These are phyloP conservation scores for Chlamydomonas incerta DNA, from an alignment of 139 green algal species.

Conservation along the genomic window DNA sequence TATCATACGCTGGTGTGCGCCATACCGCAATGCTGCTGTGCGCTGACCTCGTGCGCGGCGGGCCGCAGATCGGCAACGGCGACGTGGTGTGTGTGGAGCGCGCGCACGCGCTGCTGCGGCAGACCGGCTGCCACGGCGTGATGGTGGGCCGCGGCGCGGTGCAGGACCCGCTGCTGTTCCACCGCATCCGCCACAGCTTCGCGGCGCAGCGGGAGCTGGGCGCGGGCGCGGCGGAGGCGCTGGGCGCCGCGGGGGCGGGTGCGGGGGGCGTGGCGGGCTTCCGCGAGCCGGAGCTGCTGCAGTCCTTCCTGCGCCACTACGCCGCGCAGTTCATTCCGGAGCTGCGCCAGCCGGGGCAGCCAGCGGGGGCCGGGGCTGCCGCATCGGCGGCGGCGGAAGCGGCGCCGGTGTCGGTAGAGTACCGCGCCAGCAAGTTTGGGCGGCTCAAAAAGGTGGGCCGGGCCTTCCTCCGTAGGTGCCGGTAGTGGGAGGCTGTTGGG, in stretches of 20 bases:
- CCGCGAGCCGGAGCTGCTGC: constrained; percentile 8
- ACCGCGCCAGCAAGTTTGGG: not conserved
- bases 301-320: constrained; percentile 21
- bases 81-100: constrained; percentile 64
- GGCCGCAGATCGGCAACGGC: constrained; percentile 72
- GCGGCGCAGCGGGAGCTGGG: no score
- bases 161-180: constrained; percentile 75
- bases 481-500: no score
- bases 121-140: constrained; percentile 68
- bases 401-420: not conserved
- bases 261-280: not conserved
- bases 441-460: constrained; percentile 6
- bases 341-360: not conserved
- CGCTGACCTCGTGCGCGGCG: no score
- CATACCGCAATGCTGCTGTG: no score
- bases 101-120: constrained; percentile 54
- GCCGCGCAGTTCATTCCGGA: not conserved
- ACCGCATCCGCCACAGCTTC: constrained; percentile 54
- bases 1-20: no score
- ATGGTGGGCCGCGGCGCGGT: constrained; percentile 73
- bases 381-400: no score
- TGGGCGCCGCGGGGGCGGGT: no score
- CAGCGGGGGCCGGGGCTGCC: not conserved
- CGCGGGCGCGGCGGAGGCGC: no score
- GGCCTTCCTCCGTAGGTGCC: no score